A percentile compares a stretch with the other conserved stretches of the same genome.
Evolutionary conservation across 306 rosid genomes (phyloP).

Genomic region (Coriaria nepalensis): DNA sequence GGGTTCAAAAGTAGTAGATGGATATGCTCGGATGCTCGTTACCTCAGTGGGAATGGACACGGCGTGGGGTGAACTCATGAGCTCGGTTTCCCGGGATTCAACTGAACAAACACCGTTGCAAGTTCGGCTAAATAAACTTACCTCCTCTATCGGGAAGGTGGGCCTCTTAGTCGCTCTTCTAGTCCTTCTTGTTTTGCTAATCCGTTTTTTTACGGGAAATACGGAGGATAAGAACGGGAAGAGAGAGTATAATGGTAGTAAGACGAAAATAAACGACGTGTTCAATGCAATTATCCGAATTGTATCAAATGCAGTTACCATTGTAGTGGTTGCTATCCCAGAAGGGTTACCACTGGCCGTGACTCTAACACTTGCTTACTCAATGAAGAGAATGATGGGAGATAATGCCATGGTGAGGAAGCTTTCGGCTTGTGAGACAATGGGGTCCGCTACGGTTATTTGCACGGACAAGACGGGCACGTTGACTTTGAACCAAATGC

Average conservation of each 20-base stretch:
- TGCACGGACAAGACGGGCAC: slow-evolving; percentile 87
- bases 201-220: slow-evolving; percentile 69
- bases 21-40: slow-evolving; percentile 52
- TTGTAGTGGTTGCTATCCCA: slow-evolving; percentile 90
- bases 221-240: slow-evolving; percentile 33
- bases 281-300: slow-evolving; percentile 43
- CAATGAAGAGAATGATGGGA: slow-evolving; percentile 92
- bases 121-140: slow-evolving; percentile 65
- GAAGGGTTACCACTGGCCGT: slow-evolving; percentile 87
- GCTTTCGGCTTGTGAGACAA: slow-evolving; percentile 79
- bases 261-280: slow-evolving; percentile 22
- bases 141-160: slow-evolving; percentile 71
- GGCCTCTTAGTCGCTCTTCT: slow-evolving; percentile 79
- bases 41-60: slow-evolving; percentile 78
- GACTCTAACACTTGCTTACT: slow-evolving; percentile 74
- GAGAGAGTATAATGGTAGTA: slow-evolving; percentile 30
- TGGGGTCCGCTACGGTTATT: slow-evolving; percentile 90
- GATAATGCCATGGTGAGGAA: slow-evolving; percentile 92
- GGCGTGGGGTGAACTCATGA: slow-evolving; percentile 87
- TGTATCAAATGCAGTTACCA: slow-evolving; percentile 64
- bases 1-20: slow-evolving; percentile 71
- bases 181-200: slow-evolving; percentile 55
- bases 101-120: slow-evolving; percentile 67
- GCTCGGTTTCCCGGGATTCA: slow-evolving; percentile 50
- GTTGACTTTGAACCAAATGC: slow-evolving; percentile 63